A percentile compares a stretch with the other conserved stretches of the same genome.
Evolutionary conservation across 2,329 filamentous ascomycete genomes (phyloP).

Genomic region (Escovopsis sp.): DNA sequence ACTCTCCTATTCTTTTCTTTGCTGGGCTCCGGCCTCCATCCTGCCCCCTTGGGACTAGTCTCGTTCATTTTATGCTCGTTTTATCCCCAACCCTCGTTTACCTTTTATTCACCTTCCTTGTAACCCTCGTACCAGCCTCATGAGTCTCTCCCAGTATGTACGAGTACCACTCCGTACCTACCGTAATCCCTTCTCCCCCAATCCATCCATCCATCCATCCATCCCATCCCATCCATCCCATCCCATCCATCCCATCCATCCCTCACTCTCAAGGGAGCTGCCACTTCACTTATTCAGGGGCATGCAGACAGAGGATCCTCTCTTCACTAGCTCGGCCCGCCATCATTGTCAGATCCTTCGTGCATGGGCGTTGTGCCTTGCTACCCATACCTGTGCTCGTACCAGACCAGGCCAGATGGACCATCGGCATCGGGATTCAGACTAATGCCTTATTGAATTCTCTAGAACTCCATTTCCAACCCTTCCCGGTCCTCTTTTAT

Average conservation of each 20-base stretch:
- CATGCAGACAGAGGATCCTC: background rate
- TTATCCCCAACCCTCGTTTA: too few species aligned
- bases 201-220: background rate
- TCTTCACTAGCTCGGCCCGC: conserved; percentile 6
- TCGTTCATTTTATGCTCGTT: background rate
- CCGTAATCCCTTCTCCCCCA: too few species aligned
- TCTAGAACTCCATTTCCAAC: conserved; percentile 30
- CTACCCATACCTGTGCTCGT: conserved; percentile 1
- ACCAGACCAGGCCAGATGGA: background rate
- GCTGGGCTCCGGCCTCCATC: conserved; percentile 6
- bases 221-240: background rate
- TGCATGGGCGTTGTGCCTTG: conserved; percentile 5
- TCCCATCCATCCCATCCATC: background rate
- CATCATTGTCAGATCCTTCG: conserved; percentile 2
- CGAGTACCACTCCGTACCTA: too few species aligned
- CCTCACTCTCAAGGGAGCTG: conserved; percentile 17
- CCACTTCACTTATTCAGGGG: conserved; percentile 6
- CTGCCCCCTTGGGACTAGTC: conserved; percentile 9
- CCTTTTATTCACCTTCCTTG: conserved; percentile 4
- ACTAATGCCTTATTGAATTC: conserved; percentile 18
- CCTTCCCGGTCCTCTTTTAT: conserved; percentile 25
- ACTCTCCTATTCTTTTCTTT: conserved; percentile 13
- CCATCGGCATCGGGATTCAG: conserved; percentile 10
- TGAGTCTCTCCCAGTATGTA: too few species aligned
- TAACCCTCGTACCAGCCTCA: conserved; percentile 13